phyloP scores from a whole-genome alignment of 148 eudicot genomes.

The Spergularia bocconei region DNA sequence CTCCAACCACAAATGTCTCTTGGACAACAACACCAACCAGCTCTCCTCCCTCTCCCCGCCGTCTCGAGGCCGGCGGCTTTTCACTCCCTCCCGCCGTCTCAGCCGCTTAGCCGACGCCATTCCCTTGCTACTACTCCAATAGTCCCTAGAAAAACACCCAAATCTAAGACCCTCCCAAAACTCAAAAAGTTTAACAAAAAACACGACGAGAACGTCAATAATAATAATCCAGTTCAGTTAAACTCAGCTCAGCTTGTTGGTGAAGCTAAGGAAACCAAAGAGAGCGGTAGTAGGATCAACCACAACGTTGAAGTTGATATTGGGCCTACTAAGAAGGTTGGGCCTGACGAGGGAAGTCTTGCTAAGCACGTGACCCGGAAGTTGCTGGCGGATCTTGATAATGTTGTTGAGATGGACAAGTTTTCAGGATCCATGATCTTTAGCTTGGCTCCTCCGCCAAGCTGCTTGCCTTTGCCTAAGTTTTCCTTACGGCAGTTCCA shows the following conservation, averaged over 20 bases:
- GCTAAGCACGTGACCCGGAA: conserved; percentile 33
- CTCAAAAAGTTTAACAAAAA: conserved; percentile 17
- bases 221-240: background rate
- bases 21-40: conserved; percentile 30
- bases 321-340: conserved; percentile 14
- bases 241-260: background rate
- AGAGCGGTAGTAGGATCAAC: no score
- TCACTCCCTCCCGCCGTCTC: conserved; percentile 30
- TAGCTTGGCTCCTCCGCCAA: conserved; percentile 68
- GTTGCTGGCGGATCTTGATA: conserved; percentile 13
- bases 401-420: background rate
- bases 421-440: conserved; percentile 11
- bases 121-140: conserved; percentile 10
- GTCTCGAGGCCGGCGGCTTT: conserved; percentile 16
- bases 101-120: conserved; percentile 18
- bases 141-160: conserved; percentile 4
- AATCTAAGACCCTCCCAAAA: conserved; percentile 8
- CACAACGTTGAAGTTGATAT: background rate
- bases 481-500: conserved; percentile 46
- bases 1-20: conserved; percentile 16
- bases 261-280: background rate
- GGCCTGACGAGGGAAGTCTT: conserved; percentile 37
- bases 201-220: conserved; percentile 1
- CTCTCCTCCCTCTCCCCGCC: conserved; percentile 48
- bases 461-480: conserved; percentile 81